phyloP scores from a whole-genome alignment of 2,329 filamentous ascomycete species.

The Talaromyces piceae region DNA sequence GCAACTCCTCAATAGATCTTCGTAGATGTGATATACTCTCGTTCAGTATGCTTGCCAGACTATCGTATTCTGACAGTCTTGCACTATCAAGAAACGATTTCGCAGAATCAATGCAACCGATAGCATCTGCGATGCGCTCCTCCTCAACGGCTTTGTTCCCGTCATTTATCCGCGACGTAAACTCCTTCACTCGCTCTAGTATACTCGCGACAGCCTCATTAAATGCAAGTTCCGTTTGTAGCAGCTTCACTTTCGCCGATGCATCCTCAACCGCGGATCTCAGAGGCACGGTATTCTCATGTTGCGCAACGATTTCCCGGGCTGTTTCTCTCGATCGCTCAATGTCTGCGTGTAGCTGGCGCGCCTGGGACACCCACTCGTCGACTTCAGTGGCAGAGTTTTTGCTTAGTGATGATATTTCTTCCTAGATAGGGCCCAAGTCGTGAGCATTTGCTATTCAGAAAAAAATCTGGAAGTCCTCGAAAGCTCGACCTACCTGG shows the following conservation, averaged over 20 bases:
- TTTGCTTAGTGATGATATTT: conserved; percentile 69
- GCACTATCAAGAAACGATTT: conserved; percentile 22
- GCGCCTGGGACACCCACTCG: conserved; percentile 78
- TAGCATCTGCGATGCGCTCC: conserved; percentile 39
- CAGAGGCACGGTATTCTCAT: conserved; percentile 60
- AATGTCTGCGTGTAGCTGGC: conserved; percentile 78
- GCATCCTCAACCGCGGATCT: conserved; percentile 58
- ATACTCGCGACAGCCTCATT: conserved; percentile 46
- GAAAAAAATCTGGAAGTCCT: background rate
- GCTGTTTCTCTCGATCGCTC: conserved; percentile 71
- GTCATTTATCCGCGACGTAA: conserved; percentile 42
- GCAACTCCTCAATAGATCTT: conserved; percentile 56
- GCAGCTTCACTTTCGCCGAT: conserved; percentile 46
- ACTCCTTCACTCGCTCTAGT: conserved; percentile 45
- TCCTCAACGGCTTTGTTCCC: conserved; percentile 39
- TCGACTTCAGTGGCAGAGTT: conserved; percentile 73
- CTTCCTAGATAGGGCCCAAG: conserved; percentile 41
- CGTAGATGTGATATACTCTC: conserved; percentile 60
- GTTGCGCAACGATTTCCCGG: conserved; percentile 69
- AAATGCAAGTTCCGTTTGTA: conserved; percentile 54
- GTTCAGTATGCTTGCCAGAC: conserved; percentile 50
- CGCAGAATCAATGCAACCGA: conserved; percentile 43
- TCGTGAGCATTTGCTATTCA: background rate
- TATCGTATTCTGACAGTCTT: conserved; percentile 26
- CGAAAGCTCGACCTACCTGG: conserved; percentile 36